Percentiles rank a stretch among this genome's conserved stretches.
These are phyloP conservation scores for Pseudocercospora eumusae DNA, from an alignment of 2,329 filamentous ascomycete genomes.

Conservation along the genomic window DNA sequence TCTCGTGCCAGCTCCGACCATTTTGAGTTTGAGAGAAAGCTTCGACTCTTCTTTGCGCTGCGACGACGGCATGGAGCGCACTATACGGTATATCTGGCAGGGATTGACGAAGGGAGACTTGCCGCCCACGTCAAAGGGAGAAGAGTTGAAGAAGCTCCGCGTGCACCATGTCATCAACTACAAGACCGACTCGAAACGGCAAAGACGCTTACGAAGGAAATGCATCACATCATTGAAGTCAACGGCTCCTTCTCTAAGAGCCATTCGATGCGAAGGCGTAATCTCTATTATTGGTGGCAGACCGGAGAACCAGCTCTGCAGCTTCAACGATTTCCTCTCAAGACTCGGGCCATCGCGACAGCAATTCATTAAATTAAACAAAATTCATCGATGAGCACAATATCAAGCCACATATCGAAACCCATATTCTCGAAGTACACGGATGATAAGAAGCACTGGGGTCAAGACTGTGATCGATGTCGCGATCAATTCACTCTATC, in stretches of 20 bases:
- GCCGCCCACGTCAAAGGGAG: slow-evolving; percentile 57
- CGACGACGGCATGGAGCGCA: slow-evolving; percentile 6
- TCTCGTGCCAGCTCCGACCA: slow-evolving; percentile 9
- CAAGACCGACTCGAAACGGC: slow-evolving; percentile 52
- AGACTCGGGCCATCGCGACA: slow-evolving; percentile 53
- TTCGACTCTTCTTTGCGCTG: not conserved
- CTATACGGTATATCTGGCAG: slow-evolving; percentile 52
- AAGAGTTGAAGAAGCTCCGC: slow-evolving; percentile 54
- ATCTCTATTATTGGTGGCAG: slow-evolving; percentile 57
- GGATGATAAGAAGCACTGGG: slow-evolving; percentile 52
- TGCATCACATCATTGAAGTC: slow-evolving; percentile 65
- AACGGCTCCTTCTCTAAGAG: slow-evolving; percentile 52
- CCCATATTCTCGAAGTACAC: too few relatives aligned
- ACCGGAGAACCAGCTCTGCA: slow-evolving; percentile 49
- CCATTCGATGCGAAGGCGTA: slow-evolving; percentile 52
- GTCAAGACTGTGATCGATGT: slow-evolving; percentile 43
- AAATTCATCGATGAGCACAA: slow-evolving; percentile 59
- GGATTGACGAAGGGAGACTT: slow-evolving; percentile 55
- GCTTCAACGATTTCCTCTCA: slow-evolving; percentile 55
- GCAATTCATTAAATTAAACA: slow-evolving; percentile 61
- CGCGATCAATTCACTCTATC: slow-evolving; percentile 10
- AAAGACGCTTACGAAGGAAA: slow-evolving; percentile 53
- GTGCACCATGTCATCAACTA: slow-evolving; percentile 62
- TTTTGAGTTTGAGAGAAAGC: slow-evolving; percentile 2
- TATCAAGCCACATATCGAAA: slow-evolving; percentile 59